Conservation (phyloP, 768 basidiomycete species). For the Lentinula boryana region DNA sequence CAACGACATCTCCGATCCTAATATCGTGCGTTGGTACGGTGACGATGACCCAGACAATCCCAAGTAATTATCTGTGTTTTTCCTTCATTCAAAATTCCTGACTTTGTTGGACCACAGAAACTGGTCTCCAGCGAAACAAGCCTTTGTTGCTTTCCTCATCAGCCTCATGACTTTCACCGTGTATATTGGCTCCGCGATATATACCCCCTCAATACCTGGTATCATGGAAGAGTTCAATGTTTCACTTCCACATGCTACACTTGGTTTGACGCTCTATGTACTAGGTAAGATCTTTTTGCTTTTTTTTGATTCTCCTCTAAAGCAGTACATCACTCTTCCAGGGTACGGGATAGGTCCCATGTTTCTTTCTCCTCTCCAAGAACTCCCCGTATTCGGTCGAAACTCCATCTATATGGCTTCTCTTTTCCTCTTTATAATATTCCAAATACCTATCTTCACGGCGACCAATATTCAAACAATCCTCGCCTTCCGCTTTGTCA, state of each 20-base stretch:
- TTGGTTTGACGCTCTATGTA: constrained; percentile 21
- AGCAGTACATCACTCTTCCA: not conserved
- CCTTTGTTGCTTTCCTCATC: constrained; percentile 24
- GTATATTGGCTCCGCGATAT: constrained; percentile 29
- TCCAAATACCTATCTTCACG: constrained; percentile 27
- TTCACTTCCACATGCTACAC: constrained; percentile 14
- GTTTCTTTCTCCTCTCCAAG: constrained; percentile 24
- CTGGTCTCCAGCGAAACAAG: constrained; percentile 22
- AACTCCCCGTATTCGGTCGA: constrained; percentile 25
- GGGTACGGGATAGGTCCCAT: constrained; percentile 20
- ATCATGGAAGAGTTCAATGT: constrained; percentile 6
- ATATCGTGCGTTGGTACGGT: constrained; percentile 20
- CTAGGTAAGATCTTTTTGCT: constrained; percentile 12
- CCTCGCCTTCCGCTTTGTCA: constrained; percentile 26
- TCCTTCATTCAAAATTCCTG: not conserved
- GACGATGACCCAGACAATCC: constrained; percentile 20
- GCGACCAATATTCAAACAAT: constrained; percentile 24
- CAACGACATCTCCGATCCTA: constrained; percentile 7
- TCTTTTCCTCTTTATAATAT: constrained; percentile 22
- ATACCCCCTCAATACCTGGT: constrained; percentile 21
- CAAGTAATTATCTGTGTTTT: not conserved
- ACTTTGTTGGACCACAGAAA: constrained; percentile 13
- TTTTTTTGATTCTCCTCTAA: too few relatives aligned
- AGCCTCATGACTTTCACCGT: constrained; percentile 26
- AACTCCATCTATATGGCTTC: constrained; percentile 25